Base-by-base conservation (phyloP, 305 asterid species). In the Fraxinus platypoda region DNA sequence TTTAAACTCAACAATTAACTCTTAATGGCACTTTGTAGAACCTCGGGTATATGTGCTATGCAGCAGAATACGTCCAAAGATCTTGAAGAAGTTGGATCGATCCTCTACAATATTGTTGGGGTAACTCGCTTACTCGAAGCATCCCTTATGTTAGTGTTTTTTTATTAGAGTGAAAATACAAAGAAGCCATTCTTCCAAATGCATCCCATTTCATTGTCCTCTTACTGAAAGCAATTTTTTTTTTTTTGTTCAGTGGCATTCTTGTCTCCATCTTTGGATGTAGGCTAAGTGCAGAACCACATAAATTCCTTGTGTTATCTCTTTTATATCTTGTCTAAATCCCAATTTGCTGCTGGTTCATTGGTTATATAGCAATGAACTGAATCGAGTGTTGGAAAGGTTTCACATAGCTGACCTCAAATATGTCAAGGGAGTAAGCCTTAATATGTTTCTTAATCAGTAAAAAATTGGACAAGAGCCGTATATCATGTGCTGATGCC, bases 11-110 rank as follows among this genome's bases (percentile, higher is more conserved):
- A 26, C 28, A 26, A 31, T 52, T 19, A 31, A 31, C 77, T 57
- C 79, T 71, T 66, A 77, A 74, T 68, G 82, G 75, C 30, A 75
- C 82, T 54, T 71, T 86, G 86, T 77, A 93, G 97, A 88, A 93
- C 97, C 37, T 97, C 95, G 2, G 90, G 92, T 81, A 71, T 91
- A 33, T 87, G 92, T 82, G 93, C 92, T 17, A 93, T 93, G 91
- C 97, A 93, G 81, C 93, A 89, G 83, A 97, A 93, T 86, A 83
- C 88, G 71, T 90, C 97, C 30, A 78, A 81, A 62, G 93, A 93
- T 86, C 90, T 93, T 38, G 91, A 88, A 87, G 83, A 23, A 5
- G 95, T 92, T 1, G 92, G 90, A n/a, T 87, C 94, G 6, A 89
- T 91, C 86, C 92, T 92, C 81, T 52, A 82, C 64, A 77, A 89